Conservation (phyloP, 345 rosid species). For the Lagerstroemia speciosa region DNA sequence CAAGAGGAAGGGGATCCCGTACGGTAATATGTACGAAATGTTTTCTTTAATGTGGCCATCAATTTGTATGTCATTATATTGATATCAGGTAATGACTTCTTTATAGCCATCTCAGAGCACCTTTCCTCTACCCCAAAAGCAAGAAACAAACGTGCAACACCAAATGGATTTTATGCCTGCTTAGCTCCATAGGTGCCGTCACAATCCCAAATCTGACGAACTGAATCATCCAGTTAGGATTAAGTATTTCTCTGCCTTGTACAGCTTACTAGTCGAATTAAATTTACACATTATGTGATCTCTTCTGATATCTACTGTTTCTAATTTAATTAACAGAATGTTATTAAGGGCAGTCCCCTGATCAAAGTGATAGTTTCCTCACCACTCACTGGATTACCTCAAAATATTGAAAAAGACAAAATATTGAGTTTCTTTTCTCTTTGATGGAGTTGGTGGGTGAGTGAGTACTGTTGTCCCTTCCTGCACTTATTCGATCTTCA, state of each 20-base stretch:
- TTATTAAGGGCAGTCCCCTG: not conserved
- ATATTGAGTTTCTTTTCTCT: not conserved
- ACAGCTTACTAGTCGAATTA: not conserved
- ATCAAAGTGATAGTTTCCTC: not conserved
- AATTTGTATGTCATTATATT: not conserved
- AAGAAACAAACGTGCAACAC: not conserved
- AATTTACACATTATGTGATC: not conserved
- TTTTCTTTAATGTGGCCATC: not conserved
- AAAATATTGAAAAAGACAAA: not conserved
- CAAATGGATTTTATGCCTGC: not conserved
- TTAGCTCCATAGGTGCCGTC: not conserved
- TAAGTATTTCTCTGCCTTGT: not conserved
- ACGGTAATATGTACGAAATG: not conserved
- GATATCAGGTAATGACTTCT: not conserved
- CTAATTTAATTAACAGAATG: not conserved
- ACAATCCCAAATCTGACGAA: not conserved
- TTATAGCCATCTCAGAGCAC: not conserved
- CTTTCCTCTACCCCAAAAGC: not conserved
- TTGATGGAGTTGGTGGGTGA: not conserved
- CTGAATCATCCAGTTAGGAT: not conserved
- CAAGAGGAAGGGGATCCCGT: not conserved
- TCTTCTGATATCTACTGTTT: not conserved
- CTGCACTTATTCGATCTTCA: not conserved
- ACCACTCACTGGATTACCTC: not conserved
- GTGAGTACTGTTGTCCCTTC: not conserved